Percentiles rank a stretch among this genome's conserved stretches.
These are phyloP conservation scores for Glomus cerebriforme DNA, from an alignment of 192 early-diverging fungal genomes.

Conservation along the genomic window DNA sequence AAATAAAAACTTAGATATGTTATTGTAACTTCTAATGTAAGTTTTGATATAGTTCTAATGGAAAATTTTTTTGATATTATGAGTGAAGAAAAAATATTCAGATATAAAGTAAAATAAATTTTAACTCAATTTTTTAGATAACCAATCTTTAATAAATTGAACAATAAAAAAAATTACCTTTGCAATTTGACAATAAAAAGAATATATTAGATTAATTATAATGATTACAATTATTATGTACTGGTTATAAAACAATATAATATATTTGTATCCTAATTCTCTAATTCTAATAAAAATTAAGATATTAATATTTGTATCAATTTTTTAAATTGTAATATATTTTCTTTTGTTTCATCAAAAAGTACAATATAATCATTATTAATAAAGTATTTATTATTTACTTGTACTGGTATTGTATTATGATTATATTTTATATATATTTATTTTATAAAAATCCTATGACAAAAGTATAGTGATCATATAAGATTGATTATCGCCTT, in stretches of 20 bases:
- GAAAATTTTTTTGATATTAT: slow-evolving; percentile 17
- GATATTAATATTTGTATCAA: background rate
- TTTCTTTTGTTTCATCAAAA: background rate
- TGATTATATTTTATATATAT: too few species aligned
- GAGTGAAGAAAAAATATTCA: background rate
- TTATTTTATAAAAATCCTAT: too few species aligned
- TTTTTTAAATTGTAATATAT: too few species aligned
- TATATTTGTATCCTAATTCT: background rate
- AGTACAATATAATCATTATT: slow-evolving; percentile 2
- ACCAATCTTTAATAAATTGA: background rate
- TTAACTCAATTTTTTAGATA: slow-evolving; percentile 8
- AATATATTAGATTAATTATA: slow-evolving; percentile 1
- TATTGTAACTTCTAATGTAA: background rate
- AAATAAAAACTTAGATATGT: background rate
- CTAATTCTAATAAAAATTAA: background rate
- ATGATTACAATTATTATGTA: background rate
- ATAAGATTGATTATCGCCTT: too few species aligned
- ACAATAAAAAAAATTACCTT: background rate
- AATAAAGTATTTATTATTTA: slow-evolving; percentile 1
- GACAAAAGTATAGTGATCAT: too few species aligned
- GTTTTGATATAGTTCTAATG: background rate
- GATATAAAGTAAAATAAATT: background rate
- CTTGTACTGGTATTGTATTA: background rate
- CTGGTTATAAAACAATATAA: background rate
- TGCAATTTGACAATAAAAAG: background rate